Evolutionary conservation across 1,139 yeast species (phyloP), one percentile per base, ranked within the genome.

Genomic region (Eremothecium gossypii): DNA sequence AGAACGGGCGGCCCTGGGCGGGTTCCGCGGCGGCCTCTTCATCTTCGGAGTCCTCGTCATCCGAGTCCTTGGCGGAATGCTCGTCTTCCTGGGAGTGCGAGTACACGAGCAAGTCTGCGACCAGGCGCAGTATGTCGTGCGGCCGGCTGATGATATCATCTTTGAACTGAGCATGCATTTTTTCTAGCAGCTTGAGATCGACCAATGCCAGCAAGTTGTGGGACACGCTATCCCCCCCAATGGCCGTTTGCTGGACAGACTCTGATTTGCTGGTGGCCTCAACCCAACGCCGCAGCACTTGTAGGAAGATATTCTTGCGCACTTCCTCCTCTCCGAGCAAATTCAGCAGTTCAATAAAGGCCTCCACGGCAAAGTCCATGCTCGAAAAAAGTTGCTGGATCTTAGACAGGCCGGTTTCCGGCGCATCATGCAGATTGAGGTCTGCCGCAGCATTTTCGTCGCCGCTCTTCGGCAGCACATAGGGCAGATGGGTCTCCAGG

Each of bases 131-230:
- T 47, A 82, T 70, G 42, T 79, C 84, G 5, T 60, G 58, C 0
- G 93, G 83, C 2, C 82, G 75, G 30, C 73, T 73, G 8, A 85
- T 72, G 31, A 89, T 61, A 36, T 70, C 71, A 8, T 77, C 76
- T 47, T 76, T 80, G 51, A 82, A 81, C 27, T 69, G 69, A 11
- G 71, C 72, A n/a, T 79, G 76, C 35, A 85, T 61, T 13, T 66
- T 64, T 53, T 86, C 91, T 39, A 87, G 63, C 12, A 85, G 57
- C 46, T 82, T 74, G 46, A 84, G 67, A 55, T 83, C 81, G 6
- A 77, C 66, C 38, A 86, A 64, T 35, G 75, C 69, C 12, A 71
- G 53, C 44, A 80, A 71, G 6, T 87, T 83, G 47, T 74, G 70
- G 5, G 65, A 64, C 10, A 63, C 69, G 2, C 56, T 65, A 2